Evolutionary conservation across 768 basidiomycete species (phyloP).

Genomic region (Coprinopsis cinerea): DNA sequence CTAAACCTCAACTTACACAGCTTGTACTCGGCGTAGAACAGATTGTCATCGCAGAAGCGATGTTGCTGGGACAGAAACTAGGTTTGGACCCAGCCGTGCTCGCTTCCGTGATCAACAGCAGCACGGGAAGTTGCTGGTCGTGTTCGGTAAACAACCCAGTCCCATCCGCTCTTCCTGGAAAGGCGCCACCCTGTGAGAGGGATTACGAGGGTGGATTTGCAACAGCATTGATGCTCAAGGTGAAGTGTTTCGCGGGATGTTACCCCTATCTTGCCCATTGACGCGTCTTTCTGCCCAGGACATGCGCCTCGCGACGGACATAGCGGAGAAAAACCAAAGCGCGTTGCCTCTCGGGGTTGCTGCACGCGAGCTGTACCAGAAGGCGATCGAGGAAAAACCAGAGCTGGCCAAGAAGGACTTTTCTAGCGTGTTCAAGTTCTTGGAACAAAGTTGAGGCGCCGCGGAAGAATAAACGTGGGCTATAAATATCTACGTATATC

Average conservation of each 20-base stretch:
- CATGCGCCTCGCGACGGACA: conserved; percentile 71
- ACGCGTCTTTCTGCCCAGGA: conserved; percentile 43
- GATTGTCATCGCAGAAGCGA: conserved; percentile 82
- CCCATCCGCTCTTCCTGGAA: conserved; percentile 60
- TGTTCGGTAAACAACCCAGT: conserved; percentile 87
- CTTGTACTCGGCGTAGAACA: conserved; percentile 73
- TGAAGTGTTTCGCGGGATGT: conserved; percentile 6
- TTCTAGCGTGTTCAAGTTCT: conserved; percentile 69
- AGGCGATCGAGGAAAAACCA: conserved; percentile 46
- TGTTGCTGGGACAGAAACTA: conserved; percentile 80
- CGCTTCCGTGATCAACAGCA: conserved; percentile 80
- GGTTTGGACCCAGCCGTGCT: conserved; percentile 73
- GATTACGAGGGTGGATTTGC: conserved; percentile 86
- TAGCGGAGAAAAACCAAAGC: conserved; percentile 43
- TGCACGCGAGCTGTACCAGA: conserved; percentile 57
- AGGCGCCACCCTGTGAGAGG: conserved; percentile 76
- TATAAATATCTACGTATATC: no score
- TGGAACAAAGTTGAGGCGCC: conserved; percentile 30
- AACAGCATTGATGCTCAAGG: conserved; percentile 80
- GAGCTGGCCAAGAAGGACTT: conserved; percentile 71
- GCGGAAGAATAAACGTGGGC: no score
- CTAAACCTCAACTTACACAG: conserved; percentile 20
- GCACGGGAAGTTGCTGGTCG: conserved; percentile 80
- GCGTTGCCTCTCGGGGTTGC: conserved; percentile 62
- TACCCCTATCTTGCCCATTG: background rate